Percentiles rank a stretch among this genome's conserved stretches.
phyloP scores from a whole-genome alignment of 371 early-diverging fungal genomes.

The Mucor lusitanicus region DNA sequence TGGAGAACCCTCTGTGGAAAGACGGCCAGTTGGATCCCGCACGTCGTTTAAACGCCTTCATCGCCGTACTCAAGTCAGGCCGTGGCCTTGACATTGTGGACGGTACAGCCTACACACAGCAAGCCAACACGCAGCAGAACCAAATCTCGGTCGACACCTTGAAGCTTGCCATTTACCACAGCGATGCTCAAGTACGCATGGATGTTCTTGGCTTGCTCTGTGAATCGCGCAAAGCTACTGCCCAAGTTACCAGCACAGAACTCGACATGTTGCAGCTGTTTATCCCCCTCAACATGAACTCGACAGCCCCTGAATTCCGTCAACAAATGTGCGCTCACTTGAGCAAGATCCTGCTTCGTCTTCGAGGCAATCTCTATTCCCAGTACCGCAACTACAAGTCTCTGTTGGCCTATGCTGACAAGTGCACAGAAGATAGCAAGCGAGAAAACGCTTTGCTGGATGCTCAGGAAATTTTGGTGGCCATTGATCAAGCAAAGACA shows the following conservation, averaged over 20 bases:
- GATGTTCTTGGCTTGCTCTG: slow-evolving; percentile 83
- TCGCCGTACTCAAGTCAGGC: slow-evolving; percentile 51
- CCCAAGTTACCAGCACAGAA: slow-evolving; percentile 61
- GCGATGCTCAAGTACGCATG: slow-evolving; percentile 74
- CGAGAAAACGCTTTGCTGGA: slow-evolving; percentile 18
- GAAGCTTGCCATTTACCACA: slow-evolving; percentile 68
- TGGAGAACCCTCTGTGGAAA: slow-evolving; percentile 16
- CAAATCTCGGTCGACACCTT: slow-evolving; percentile 42
- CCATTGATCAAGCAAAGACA: slow-evolving; percentile 28
- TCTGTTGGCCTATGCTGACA: slow-evolving; percentile 26
- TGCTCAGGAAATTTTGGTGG: slow-evolving; percentile 13
- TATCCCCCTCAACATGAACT: slow-evolving; percentile 68
- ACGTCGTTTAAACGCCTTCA: slow-evolving; percentile 44
- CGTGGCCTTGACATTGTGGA: slow-evolving; percentile 62
- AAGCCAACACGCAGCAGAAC: slow-evolving; percentile 12
- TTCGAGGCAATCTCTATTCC: slow-evolving; percentile 55
- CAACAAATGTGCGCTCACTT: slow-evolving; percentile 69
- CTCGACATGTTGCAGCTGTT: slow-evolving; percentile 58
- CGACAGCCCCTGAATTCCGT: slow-evolving; percentile 79
- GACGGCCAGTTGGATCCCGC: slow-evolving; percentile 5
- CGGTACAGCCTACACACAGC: slow-evolving; percentile 40
- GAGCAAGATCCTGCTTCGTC: slow-evolving; percentile 55
- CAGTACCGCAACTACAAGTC: slow-evolving; percentile 40
- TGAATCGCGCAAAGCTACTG: slow-evolving; percentile 70
- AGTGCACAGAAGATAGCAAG: slow-evolving; percentile 8